Conservation (phyloP, 1,139 yeast species). For the Tardiomyces depauwii region DNA sequence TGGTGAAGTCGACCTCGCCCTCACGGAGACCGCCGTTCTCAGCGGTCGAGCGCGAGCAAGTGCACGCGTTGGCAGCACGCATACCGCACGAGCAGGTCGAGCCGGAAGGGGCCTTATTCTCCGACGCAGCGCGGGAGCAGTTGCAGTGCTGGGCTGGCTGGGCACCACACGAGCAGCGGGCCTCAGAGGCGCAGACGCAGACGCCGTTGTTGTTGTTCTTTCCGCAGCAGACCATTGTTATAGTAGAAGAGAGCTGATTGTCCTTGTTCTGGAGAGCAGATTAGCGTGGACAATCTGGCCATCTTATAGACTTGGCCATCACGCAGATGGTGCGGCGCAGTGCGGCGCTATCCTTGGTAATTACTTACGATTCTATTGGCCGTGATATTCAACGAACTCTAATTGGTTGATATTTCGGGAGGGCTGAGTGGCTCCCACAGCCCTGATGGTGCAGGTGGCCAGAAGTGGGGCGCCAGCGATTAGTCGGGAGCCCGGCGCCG, state of each 20-base stretch:
- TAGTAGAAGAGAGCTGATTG: background rate
- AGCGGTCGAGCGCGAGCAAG: constrained; percentile 26
- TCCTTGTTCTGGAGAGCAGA: background rate
- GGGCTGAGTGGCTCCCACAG: too few species aligned
- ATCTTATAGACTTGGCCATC: too few species aligned
- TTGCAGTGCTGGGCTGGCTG: constrained; percentile 30
- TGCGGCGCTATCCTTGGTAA: too few species aligned
- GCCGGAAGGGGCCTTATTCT: constrained; percentile 21
- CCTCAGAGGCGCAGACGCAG: constrained; percentile 31
- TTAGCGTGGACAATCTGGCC: background rate
- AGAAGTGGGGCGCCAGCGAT: too few species aligned
- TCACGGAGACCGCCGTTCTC: constrained; percentile 25
- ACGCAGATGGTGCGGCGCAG: too few species aligned
- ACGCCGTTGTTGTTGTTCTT: constrained; percentile 17
- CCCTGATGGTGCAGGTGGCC: too few species aligned
- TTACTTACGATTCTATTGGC: too few species aligned
- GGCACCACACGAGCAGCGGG: constrained; percentile 33
- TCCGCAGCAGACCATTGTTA: constrained; percentile 26
- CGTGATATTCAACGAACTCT: too few species aligned
- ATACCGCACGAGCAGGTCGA: constrained; percentile 31
- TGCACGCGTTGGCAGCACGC: constrained; percentile 28
- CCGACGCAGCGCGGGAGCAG: constrained; percentile 26
- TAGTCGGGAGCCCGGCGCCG: too few species aligned
- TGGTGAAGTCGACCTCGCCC: constrained; percentile 33
- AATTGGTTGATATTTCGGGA: too few species aligned